Conservation (phyloP, 1,284 basidiomycete genomes). For the Macrocystidia cucumis region DNA sequence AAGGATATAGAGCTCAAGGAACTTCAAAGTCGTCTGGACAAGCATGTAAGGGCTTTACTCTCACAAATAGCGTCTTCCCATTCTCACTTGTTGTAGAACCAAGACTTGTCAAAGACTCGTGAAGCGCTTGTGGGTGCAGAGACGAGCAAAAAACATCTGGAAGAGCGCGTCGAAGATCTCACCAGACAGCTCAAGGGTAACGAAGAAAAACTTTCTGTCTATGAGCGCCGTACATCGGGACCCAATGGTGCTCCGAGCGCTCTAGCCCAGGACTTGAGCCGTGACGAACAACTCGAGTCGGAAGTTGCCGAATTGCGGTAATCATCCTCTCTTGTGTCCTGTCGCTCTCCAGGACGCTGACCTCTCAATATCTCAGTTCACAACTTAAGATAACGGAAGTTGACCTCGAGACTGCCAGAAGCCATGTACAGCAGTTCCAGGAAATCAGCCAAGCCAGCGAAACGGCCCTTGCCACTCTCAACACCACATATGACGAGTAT, state of each 20-base stretch:
- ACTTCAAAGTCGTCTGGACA: conserved; percentile 68
- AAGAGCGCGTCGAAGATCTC: conserved; percentile 71
- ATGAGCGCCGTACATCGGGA: conserved; percentile 59
- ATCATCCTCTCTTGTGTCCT: conserved; percentile 13
- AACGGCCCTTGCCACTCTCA: conserved; percentile 63
- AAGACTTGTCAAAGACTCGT: conserved; percentile 64
- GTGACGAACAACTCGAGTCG: conserved; percentile 75
- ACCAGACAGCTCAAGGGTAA: conserved; percentile 66
- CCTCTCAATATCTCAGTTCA: conserved; percentile 35
- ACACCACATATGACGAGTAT: conserved; percentile 73
- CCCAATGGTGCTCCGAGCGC: conserved; percentile 21
- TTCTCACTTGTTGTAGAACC: conserved; percentile 29
- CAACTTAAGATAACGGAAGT: conserved; percentile 70
- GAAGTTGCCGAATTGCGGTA: conserved; percentile 82
- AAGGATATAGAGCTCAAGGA: conserved; percentile 80
- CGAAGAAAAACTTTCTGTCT: conserved; percentile 80
- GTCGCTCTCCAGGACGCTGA: neutral
- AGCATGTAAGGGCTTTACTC: conserved; percentile 43
- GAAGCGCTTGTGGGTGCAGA: conserved; percentile 71
- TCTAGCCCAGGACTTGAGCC: conserved; percentile 40
- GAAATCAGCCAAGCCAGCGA: conserved; percentile 81
- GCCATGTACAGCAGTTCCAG: conserved; percentile 78
- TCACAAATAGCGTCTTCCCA: conserved; percentile 1
- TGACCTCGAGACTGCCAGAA: conserved; percentile 62
- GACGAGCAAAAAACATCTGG: conserved; percentile 75